Evolutionary conservation across 768 basidiomycete genomes (phyloP).

Genomic region (Megacollybia marginata): DNA sequence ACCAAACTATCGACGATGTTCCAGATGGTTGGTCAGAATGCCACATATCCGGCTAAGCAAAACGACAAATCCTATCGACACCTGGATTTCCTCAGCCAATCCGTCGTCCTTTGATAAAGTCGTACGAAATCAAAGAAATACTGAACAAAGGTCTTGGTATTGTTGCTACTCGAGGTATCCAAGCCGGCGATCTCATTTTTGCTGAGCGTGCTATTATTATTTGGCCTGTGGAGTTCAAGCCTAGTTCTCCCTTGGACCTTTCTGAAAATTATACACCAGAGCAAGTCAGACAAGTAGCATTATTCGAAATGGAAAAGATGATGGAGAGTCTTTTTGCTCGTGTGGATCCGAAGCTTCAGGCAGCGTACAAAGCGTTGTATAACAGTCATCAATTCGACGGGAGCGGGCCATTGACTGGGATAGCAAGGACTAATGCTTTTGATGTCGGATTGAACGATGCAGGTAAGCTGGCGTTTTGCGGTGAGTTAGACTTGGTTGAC

Average conservation of each 20-base stretch:
- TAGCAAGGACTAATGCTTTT: conserved; percentile 26
- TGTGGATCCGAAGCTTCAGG: conserved; percentile 16
- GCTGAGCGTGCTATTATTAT: conserved; percentile 31
- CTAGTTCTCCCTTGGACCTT: neutral
- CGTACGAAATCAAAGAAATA: neutral
- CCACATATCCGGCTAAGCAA: neutral
- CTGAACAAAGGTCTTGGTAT: conserved; percentile 16
- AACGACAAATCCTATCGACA: neutral
- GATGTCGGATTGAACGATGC: conserved; percentile 14
- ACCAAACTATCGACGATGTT: neutral
- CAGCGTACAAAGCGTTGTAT: conserved; percentile 21
- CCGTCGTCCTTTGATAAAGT: neutral
- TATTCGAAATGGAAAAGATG: conserved; percentile 13
- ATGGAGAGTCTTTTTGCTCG: conserved; percentile 16
- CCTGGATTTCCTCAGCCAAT: conserved; percentile 1
- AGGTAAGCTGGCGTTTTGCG: conserved; percentile 7
- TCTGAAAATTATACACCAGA: neutral
- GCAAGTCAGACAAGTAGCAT: neutral
- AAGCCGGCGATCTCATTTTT: conserved; percentile 24
- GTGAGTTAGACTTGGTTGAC: neutral
- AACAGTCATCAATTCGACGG: conserved; percentile 26
- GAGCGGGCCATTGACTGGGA: conserved; percentile 24
- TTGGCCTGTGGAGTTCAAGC: conserved; percentile 9
- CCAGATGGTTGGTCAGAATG: conserved; percentile 7
- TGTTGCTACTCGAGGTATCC: conserved; percentile 21